Evolutionary conservation across 2,329 filamentous ascomycete species (phyloP), one percentile per base, ranked within the genome.

Genomic region (Rhexocercosporidium sp.): DNA sequence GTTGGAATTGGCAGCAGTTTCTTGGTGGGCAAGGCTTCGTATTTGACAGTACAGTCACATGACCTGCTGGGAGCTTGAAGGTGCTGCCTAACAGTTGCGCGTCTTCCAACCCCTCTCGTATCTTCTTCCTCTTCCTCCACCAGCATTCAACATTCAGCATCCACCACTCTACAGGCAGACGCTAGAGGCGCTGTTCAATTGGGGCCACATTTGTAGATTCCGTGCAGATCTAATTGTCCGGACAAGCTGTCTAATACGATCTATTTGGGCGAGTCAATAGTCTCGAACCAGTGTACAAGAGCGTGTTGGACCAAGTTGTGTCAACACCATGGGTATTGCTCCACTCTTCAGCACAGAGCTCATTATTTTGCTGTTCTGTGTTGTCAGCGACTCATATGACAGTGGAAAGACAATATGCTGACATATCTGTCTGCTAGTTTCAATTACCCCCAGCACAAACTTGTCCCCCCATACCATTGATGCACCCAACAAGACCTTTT

Each of bases 61-160:
- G 53, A 56, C 37, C 29, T 20, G 53, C 29, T 37, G 53, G n/a
- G n/a, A 31, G 51, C 25, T n/a, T 37, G 34, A 9, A 9, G 51
- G 29, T 56, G 53, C n/a, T 56, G 53, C 53, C 53, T 56, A 37
- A 56, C 29, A 22, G 53, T n/a, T 37, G n/a, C 53, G 53, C 53
- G 53, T 56, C 31, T 37, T 31, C 25, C 49, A 53, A 7, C 31
- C 37, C 31, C 9, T 12, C 7, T 37, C 53, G 31, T 22, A 37
- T 56, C 29, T 20, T 56, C 53, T 11, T 2, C 29, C 37, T 37
- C n/a, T n/a, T n/a, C n/a, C n/a, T 16, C 53, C 31, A 56, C 29
- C n/a, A n/a, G n/a, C n/a, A n/a, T n/a, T n/a, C n/a, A n/a, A n/a
- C n/a, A n/a, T 37, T 6, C 53, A 37, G 37, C n/a, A 22, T 14